Evolutionary conservation across 2,329 filamentous ascomycete species (phyloP), one percentile per base, ranked within the genome.

Genomic region (Emmonsia crescens): DNA sequence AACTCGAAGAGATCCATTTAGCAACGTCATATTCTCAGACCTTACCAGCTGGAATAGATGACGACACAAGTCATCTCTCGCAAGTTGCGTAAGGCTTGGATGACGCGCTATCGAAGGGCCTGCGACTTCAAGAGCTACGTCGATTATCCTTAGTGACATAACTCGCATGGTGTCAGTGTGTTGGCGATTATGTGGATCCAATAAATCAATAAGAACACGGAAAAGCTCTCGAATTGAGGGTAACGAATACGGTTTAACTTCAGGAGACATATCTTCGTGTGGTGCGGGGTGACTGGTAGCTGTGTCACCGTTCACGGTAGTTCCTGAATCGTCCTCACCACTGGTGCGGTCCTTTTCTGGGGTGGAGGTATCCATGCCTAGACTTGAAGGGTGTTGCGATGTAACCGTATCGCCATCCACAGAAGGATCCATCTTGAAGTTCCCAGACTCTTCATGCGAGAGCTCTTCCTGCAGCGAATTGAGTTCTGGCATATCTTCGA

Each of bases 111-210:
- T 96, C 8, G 92, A 96, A 3, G 94, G 93, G 0, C 94, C 94
- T 1, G 94, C 91, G 62, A 99, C 93, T 75, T 99, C 94, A 27
- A 99, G 83, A 1, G 94, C 94, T 52, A 99, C 94, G 73, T 99
- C 94, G 61, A 99, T 94, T 65, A 99, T 97, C 51, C 94, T 86
- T 66, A 99, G 78, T 21, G 94, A 94, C 92, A 99, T 99, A 48
- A 99, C 91, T 68, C 93, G 85, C 88, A 97, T 94, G 0, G 90
- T 88, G 71, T 99, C 94, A 2, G 91, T 95, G 73, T 96, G 90
- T 68, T 93, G 89, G 59, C 85, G 87, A 74, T 97, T 93, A 70
- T 96, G 89, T 1, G 95, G 94, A 71, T 99, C 91, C 31, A 99
- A 78, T 19, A 99, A 86, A 73, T 96, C 93, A 52, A 97, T 93